Evolutionary conservation across 768 basidiomycete genomes (phyloP), one percentile per base, ranked within the genome.

Genomic region (Hirschioporus abietinus): DNA sequence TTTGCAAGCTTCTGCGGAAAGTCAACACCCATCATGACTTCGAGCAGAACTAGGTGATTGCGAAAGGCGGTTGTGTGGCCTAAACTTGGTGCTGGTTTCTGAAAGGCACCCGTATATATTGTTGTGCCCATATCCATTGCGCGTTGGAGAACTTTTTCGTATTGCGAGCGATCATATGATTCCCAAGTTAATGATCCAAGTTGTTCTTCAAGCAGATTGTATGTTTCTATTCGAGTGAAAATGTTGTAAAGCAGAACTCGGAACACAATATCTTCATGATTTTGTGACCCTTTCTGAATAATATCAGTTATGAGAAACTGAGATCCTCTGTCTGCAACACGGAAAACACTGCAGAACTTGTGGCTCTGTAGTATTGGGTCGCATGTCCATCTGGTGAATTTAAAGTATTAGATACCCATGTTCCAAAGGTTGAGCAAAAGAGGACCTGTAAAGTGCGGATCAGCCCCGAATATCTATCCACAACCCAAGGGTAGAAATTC

Each of bases 341-440:
- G 89, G 72, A 83, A 93, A 0, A 88, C 84, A 71, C 92, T 91
- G 76, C 90, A 91, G 73, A 92, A 92, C 34, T 80, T 81, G 70
- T 86, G 82, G 15, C 77, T 71, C 1, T 73, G 78, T 23, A 93
- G 78, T 63, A 88, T 84, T 1, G 75, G 71, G 72, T 93, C 89
- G 0, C 81, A 73, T 0, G 91, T 91, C 91, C 92, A 93, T 30
- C 88, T 88, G 66, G 26, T 27, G 58, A 57, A 10, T 2, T 20
- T 3, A 20, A 52, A 15, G 42, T 52, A 52, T 52, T 61, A 61
- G 30, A 61, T 3, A 25, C 18, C 3, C 60, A 24, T 61, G 30
- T 25, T 25, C 12, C 1, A 18, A 1, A 1, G 23, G 12, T 25
- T 61, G 27, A 64, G 18, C 15, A 42, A 5, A 52, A 64, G 35